Percentiles rank a stretch among this genome's conserved stretches.
Evolutionary conservation across 768 basidiomycete species (phyloP).

Genomic region (Termitomyces sp.): DNA sequence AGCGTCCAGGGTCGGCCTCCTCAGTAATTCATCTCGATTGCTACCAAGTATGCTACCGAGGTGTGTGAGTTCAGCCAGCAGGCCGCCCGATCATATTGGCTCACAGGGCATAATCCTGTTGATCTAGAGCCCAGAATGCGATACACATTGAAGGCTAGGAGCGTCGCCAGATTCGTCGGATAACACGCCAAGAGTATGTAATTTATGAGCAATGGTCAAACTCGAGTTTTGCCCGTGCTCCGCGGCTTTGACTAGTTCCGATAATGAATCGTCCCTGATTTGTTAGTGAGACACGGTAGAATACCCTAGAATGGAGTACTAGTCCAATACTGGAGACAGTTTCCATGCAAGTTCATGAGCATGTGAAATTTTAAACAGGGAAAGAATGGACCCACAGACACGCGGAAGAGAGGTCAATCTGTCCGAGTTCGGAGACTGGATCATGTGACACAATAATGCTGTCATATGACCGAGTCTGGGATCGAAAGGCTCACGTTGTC

Average conservation of each 20-base stretch:
- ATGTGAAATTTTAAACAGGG: not conserved
- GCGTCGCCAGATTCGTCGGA: not conserved
- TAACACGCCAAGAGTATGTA: not conserved
- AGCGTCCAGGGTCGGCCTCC: conserved; percentile 60
- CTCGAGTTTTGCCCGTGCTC: not conserved
- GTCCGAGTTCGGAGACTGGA: no score
- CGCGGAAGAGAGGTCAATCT: not conserved
- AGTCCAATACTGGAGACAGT: not conserved
- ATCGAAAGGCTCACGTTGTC: not conserved
- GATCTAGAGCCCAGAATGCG: conserved; percentile 70
- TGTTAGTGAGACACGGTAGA: not conserved
- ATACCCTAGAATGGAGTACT: no score
- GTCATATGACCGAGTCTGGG: not conserved
- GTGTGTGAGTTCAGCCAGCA: conserved; percentile 2
- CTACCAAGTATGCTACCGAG: conserved; percentile 58
- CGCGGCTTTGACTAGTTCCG: conserved; percentile 2
- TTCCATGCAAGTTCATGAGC: not conserved
- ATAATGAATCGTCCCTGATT: not conserved
- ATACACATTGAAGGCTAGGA: conserved; percentile 55
- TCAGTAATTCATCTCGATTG: conserved; percentile 73
- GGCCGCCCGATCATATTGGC: conserved; percentile 21
- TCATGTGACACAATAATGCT: not conserved
- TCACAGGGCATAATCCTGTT: conserved; percentile 76
- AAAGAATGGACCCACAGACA: not conserved
- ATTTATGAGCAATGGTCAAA: not conserved